Evolutionary conservation across 805 yeast species (phyloP), one percentile per base, ranked within the genome.

Genomic region (Candida succiphila): DNA sequence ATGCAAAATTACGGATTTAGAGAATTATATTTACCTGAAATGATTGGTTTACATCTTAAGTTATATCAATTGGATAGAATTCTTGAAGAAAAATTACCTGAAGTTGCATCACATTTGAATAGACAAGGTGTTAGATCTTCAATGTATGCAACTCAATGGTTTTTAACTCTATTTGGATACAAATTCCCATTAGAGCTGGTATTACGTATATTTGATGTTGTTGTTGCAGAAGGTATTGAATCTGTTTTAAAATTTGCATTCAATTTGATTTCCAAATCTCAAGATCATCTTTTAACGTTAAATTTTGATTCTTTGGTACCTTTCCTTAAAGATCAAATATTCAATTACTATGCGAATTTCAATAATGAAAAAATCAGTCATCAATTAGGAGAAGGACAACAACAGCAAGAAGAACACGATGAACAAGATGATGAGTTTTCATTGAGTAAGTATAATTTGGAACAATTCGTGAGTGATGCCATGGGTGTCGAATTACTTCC

Each of bases 111-210:
- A 30, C 97, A 92, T 61, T 61, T 92, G 44, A 66, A 69, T 19
- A 75, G 87, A 41, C 94, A 89, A 55, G 96, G 96, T 5, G 76
- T 92, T 17, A 72, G 79, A 39, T 82, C 95, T 3, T 80, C 94
- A 17, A 89, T 89, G 97, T 92, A 85, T 63, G 97, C 96, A 0
- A 78, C 95, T 2, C 97, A 92, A 57, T 92, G 98, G 98, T 89
- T 92, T 50, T 67, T 92, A 46, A 92, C 97, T 0, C 69, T 92
- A 43, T 92, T 92, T 58, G 94, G 95, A 6, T 92, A 92, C 63
- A 86, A 86, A 52, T 89, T 92, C 54, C 97, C 98, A 13, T 62
- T 88, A 32, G 83, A 77, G 36, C 79, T 89, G 51, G 96, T 92
- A 17, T 60, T 86, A 42, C 67, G 96, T 40, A 84, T 92, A 27